A percentile compares a stretch with the other conserved stretches of the same genome.
These are phyloP conservation scores for Debaryomyces fabryi DNA, from an alignment of 1,139 yeast genomes.

Conservation along the genomic window DNA sequence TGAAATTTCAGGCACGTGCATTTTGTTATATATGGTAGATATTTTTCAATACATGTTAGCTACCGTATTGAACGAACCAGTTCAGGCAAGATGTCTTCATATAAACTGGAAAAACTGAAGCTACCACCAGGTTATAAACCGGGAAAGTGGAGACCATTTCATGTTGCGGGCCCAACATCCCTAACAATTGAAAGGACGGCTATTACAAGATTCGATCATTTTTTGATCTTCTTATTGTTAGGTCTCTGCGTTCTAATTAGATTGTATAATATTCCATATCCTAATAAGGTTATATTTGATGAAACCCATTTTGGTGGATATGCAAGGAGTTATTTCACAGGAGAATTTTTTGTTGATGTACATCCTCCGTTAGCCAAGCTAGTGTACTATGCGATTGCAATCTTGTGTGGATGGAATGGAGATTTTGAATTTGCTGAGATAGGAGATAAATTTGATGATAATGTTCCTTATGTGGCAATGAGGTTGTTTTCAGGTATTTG, in stretches of 20 bases:
- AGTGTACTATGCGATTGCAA: slow-evolving; percentile 47
- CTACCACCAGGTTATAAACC: slow-evolving; percentile 12
- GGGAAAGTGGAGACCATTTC: slow-evolving; percentile 22
- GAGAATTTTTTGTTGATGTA: slow-evolving; percentile 61
- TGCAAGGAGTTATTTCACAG: slow-evolving; percentile 52
- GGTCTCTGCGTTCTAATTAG: slow-evolving; percentile 37
- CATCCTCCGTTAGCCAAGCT: slow-evolving; percentile 66
- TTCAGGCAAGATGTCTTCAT: not conserved
- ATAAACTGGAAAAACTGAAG: slow-evolving; percentile 1
- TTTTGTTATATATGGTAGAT: not conserved
- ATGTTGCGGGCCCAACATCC: slow-evolving; percentile 14
- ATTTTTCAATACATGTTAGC: not conserved
- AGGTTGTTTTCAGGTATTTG: slow-evolving; percentile 35
- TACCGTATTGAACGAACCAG: not conserved
- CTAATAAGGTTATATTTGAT: slow-evolving; percentile 88
- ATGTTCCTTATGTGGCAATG: slow-evolving; percentile 40
- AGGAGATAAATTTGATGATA: slow-evolving; percentile 35
- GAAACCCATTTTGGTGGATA: slow-evolving; percentile 65
- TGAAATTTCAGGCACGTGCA: slow-evolving; percentile 2
- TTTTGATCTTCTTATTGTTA: slow-evolving; percentile 23
- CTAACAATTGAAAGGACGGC: slow-evolving; percentile 12
- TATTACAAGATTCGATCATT: slow-evolving; percentile 22
- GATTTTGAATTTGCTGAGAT: slow-evolving; percentile 33
- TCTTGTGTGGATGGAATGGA: slow-evolving; percentile 49
- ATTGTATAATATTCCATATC: slow-evolving; percentile 60